Base-by-base conservation (phyloP, 306 rosid genomes). In the Sophora flavescens region DNA sequence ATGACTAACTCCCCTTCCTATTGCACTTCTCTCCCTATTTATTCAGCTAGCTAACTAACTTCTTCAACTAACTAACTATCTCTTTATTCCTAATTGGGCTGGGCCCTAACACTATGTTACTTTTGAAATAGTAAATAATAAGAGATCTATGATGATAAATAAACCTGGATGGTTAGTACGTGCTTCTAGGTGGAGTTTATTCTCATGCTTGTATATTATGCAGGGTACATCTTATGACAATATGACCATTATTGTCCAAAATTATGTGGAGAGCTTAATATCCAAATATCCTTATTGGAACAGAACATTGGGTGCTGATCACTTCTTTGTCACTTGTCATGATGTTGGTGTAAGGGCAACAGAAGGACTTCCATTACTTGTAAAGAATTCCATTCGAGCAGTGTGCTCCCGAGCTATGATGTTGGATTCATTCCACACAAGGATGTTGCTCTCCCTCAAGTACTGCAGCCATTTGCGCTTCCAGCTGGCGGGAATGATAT, bases 211-310 rank as follows among this genome's bases (percentile, higher is more conserved):
- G 79, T 69, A 75, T 71, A 35, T 77, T 61, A 72, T 86, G 90
- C 93, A 95, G 99, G 97, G 93, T 7, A 92, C 99, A 33, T 79
- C 93, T 61, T 95, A 95, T 78, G 97, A 90, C 33, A 90, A 95
- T 78, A 95, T 95, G 99, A 95, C 99, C 6, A 78, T 92, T 38
- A 92, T 95, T 77, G 97, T 92, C 66, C 96, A 84, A 81, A 84
- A 89, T 77, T 95, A 95, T 63, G 92, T 95, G 85, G 96, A 89
- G 79, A 36, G 92, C 81, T 89, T 95, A 82, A 95, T 92, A 18
- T 67, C 85, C 86, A 95, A 95, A 85, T 95, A 92, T 88, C 99
- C 99, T 64, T 95, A 95, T 87, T 95, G 99, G 99, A 95, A 95
- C 81, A 81, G 96, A 86, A 95, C 99, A 70, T 83, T 95, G 88